Conservation (phyloP, 2,329 filamentous ascomycete genomes). For the Aureobasidium subglaciale region DNA sequence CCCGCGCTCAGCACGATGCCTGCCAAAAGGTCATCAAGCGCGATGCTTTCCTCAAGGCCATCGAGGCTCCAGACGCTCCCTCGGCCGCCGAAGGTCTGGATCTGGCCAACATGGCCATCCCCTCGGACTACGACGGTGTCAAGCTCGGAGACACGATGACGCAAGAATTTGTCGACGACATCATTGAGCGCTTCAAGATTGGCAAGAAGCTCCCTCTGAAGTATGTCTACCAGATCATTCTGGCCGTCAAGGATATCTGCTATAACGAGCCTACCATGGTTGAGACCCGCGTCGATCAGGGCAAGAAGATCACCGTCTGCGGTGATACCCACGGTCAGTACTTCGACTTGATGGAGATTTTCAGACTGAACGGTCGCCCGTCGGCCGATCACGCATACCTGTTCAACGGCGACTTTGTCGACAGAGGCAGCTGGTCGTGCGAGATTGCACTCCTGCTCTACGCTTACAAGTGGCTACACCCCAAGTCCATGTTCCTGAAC, state of each 20-base stretch:
- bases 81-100: slow-evolving; percentile 89
- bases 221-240: slow-evolving; percentile 94
- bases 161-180: slow-evolving; percentile 92
- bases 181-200: slow-evolving; percentile 91
- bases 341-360: slow-evolving; percentile 94
- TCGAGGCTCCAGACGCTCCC: slow-evolving; percentile 85
- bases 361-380: slow-evolving; percentile 81
- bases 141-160: slow-evolving; percentile 79
- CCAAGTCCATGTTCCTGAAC: slow-evolving; percentile 82
- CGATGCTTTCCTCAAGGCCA: slow-evolving; percentile 87
- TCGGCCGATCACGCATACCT: slow-evolving; percentile 84
- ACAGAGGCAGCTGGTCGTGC: slow-evolving; percentile 95
- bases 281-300: slow-evolving; percentile 73
- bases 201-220: slow-evolving; percentile 94
- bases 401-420: slow-evolving; percentile 98
- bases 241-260: slow-evolving; percentile 82
- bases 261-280: slow-evolving; percentile 96
- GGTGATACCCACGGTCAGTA: slow-evolving; percentile 98
- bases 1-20: slow-evolving; percentile 81
- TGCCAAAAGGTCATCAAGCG: slow-evolving; percentile 93
- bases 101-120: slow-evolving; percentile 75
- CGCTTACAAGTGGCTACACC: slow-evolving; percentile 92
- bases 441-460: slow-evolving; percentile 92
- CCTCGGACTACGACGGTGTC: slow-evolving; percentile 78
- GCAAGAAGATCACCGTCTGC: slow-evolving; percentile 80